These are phyloP conservation scores for Colletotrichum orchidophilum DNA, from an alignment of 2,329 filamentous ascomycete species.

Conservation along the genomic window DNA sequence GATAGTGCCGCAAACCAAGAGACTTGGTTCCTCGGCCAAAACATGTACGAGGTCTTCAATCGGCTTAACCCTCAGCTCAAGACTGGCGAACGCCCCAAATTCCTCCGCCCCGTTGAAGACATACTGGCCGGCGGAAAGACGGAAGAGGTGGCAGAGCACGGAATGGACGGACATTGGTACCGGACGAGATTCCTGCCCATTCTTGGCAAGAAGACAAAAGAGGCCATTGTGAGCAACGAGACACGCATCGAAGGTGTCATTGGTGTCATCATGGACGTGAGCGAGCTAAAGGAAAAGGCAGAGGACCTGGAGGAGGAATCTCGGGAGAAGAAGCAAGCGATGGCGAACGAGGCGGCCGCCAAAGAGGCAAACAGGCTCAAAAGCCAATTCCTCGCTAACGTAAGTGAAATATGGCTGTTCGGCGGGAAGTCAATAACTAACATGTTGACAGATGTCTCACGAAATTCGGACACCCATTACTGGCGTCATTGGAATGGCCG, in stretches of 20 bases:
- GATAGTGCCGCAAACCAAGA: conserved; percentile 46
- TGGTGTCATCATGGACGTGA: conserved; percentile 83
- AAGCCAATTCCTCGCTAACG: conserved; percentile 79
- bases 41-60: conserved; percentile 73
- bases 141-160: conserved; percentile 73
- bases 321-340: conserved; percentile 73
- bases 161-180: conserved; percentile 70
- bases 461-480: conserved; percentile 83
- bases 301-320: conserved; percentile 70
- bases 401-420: conserved; percentile 36
- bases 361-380: conserved; percentile 85
- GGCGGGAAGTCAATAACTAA: background rate
- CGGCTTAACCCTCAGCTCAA: conserved; percentile 54
- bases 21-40: conserved; percentile 65
- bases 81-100: conserved; percentile 55
- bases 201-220: conserved; percentile 63
- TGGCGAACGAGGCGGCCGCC: conserved; percentile 80
- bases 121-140: conserved; percentile 69
- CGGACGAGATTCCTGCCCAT: conserved; percentile 77
- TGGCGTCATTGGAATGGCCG: conserved; percentile 83
- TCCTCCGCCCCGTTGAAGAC: conserved; percentile 68
- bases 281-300: conserved; percentile 73
- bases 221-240: conserved; percentile 55
- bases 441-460: conserved; percentile 70
- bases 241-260: conserved; percentile 75